phyloP scores from a whole-genome alignment of 2,329 filamentous ascomycete genomes.

The Leptographium flavum region DNA sequence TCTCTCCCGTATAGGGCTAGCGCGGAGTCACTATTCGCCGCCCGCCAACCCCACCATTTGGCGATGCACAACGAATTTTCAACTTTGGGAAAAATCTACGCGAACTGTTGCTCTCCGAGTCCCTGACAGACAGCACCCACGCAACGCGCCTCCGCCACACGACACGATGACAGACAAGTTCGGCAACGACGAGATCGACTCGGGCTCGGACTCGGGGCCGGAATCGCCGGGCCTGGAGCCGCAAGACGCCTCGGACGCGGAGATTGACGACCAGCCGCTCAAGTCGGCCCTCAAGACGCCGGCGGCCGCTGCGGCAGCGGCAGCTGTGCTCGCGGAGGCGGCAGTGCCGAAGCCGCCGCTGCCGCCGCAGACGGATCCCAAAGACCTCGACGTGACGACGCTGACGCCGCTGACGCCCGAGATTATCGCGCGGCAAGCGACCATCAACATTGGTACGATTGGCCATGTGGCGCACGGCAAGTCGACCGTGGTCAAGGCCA shows the following conservation, averaged over 20 bases:
- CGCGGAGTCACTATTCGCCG: conserved; percentile 6
- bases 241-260: conserved; percentile 42
- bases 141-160: background rate
- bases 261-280: conserved; percentile 48
- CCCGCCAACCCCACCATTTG: conserved; percentile 10
- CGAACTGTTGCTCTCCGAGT: no score
- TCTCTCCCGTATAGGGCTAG: conserved; percentile 10
- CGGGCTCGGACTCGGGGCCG: conserved; percentile 48
- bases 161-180: conserved; percentile 45
- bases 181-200: conserved; percentile 59
- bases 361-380: conserved; percentile 86
- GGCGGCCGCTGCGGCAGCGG: no score
- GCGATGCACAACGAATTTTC: conserved; percentile 13
- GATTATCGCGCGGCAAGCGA: conserved; percentile 95
- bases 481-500: conserved; percentile 97
- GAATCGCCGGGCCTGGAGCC: conserved; percentile 47
- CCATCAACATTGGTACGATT: conserved; percentile 98
- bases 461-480: conserved; percentile 98
- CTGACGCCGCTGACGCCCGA: conserved; percentile 83
- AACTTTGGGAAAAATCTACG: conserved; percentile 1
- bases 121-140: no score
- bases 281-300: conserved; percentile 80
- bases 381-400: conserved; percentile 67
- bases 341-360: conserved; percentile 38
- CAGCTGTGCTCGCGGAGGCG: conserved; percentile 38